Evolutionary conservation across 305 asterid species (phyloP), one percentile per base, ranked within the genome.

Genomic region (Fraxinus latifolia): DNA sequence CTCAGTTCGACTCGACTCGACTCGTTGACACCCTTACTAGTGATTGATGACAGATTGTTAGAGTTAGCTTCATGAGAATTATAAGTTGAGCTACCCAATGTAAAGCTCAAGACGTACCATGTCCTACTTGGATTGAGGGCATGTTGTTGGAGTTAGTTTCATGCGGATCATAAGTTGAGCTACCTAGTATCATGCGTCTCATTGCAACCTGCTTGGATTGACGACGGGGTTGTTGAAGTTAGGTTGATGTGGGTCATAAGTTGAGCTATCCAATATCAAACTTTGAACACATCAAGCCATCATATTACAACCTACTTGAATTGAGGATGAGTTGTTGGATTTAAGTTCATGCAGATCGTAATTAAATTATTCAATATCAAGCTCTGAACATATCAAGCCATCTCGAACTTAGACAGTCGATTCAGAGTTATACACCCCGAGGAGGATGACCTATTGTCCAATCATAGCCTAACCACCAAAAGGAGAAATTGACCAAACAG

Each of bases 401-500:
- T 58, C 23, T 14, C 23, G 19, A 55, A 17, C 8, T 0, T n/a
- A 55, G 1, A n/a, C 27, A 55, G 19, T 19, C 1, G 3, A 21
- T 58, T 21, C 4, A 19, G 0, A 1, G 23, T 58, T 58, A 21
- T 34, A 5, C 29, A 58, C 68, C 11, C 12, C 27, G 27, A 17
- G 29, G 68, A 55, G 32, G 32, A 23, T 62, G 32, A 71, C 73
- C 70, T 74, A 77, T 42, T 19, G 70, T 74, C 77, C 42, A 83
- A 21, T 8, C 27, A 58, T 6, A 15, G 21, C 34, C 25, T 11
- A 33, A 74, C 36, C 67, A 83, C 67, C 19, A 74, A 74, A 77
- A 47, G 33, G 70, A 44, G 77, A 82, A 91, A 91, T 91, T 85
- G 94, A 90, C 94, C 82, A 79, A 81, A 91, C 95, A 87, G 23